Evolutionary conservation across 2,329 filamentous ascomycete species (phyloP), one percentile per base, ranked within the genome.

Genomic region (Hirsutella minnesotensis): DNA sequence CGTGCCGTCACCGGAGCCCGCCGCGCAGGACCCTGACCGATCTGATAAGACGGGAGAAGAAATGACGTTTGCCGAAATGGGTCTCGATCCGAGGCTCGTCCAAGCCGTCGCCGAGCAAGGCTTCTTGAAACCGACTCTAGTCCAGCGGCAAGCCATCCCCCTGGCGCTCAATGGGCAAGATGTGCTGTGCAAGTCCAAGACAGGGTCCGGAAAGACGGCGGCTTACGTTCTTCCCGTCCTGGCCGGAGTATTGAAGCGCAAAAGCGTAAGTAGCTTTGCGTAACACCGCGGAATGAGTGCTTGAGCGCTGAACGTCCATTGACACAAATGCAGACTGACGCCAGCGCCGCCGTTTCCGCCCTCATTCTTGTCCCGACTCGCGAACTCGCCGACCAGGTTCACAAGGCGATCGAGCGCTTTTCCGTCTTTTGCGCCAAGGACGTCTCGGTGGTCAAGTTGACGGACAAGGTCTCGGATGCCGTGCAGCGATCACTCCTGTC

Each of bases 141-240:
- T 96, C 2, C 92, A 98, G 64, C 75, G 79, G 35, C 82, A 83
- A 62, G 86, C 86, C 1, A 94, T 98, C 48, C 92, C 92, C 2
- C 66, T 95, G 31, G 87, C 86, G 19, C 70, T 96, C 16, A 79
- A 88, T 49, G 90, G 92, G 12, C 82, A 86, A 56, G 88, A 96
- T 70, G 80, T 98, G 39, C 70, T 96, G 33, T 89, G 88, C 43
- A 88, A 90, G 57, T 87, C 90, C 31, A 94, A 90, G 63, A 96
- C 92, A 5, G 92, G 92, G 12, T 95, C 89, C 4, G 92, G 92
- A 52, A 98, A 98, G 72, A 98, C 92, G 10, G 87, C 87, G n/a
- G 90, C 92, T 40, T 96, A 96, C 59, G 69, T 95, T 7, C 72
- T 98, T 35, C 92, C 92, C 2, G 74, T 95, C n/a, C 66, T 98